phyloP scores from a whole-genome alignment of 1,139 yeast species.

The Protomyces pachydermus region DNA sequence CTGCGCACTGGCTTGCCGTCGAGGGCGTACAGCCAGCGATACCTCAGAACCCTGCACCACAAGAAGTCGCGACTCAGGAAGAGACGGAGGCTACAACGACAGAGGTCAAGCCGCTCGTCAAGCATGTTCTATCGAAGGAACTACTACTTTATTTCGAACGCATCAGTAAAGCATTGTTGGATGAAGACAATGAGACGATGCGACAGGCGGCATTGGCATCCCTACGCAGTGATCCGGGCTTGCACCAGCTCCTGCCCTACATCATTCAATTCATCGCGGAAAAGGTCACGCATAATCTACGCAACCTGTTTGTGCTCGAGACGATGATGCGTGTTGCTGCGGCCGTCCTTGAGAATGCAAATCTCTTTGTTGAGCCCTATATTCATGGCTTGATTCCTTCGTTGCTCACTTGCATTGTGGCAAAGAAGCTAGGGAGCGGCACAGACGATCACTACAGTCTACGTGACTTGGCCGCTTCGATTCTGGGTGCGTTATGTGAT shows the following conservation, averaged over 20 bases:
- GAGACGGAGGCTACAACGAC: conserved; percentile 42
- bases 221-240: conserved; percentile 84
- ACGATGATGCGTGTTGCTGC: conserved; percentile 88
- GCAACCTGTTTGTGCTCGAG: conserved; percentile 65
- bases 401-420: conserved; percentile 77
- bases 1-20: conserved; percentile 95
- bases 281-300: conserved; percentile 82
- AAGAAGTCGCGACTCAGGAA: conserved; percentile 46
- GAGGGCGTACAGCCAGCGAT: conserved; percentile 99
- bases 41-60: conserved; percentile 88
- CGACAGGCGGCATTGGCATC: conserved; percentile 78
- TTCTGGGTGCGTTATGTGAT: conserved; percentile 68
- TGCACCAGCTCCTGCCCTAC: conserved; percentile 94
- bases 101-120: conserved; percentile 73
- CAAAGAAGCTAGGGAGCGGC: conserved; percentile 74
- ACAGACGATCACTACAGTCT: conserved; percentile 43
- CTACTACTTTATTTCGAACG: conserved; percentile 89
- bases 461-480: conserved; percentile 81
- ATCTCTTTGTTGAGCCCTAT: conserved; percentile 89
- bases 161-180: conserved; percentile 72
- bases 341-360: conserved; percentile 75
- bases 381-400: conserved; percentile 95
- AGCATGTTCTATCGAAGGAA: conserved; percentile 91
- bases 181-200: conserved; percentile 46
- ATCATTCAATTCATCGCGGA: conserved; percentile 95